These are phyloP conservation scores for Gremmenia infestans DNA, from an alignment of 2,329 filamentous ascomycete species.

Conservation along the genomic window DNA sequence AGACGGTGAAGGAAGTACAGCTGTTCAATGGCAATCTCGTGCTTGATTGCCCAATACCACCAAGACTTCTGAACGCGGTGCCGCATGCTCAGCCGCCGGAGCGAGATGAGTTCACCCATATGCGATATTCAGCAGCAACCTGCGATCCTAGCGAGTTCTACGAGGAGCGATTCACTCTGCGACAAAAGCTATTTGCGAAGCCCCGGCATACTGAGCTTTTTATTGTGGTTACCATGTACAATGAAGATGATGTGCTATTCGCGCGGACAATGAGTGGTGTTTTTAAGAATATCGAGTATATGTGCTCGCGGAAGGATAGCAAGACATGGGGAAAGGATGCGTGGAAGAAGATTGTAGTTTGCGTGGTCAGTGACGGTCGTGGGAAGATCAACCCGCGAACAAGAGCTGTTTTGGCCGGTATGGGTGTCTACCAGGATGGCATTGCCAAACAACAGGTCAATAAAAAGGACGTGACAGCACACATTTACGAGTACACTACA, in stretches of 20 bases:
- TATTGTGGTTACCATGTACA: conserved; percentile 98
- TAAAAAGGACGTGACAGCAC: conserved; percentile 89
- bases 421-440: conserved; percentile 97
- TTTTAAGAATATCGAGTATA: conserved; percentile 98
- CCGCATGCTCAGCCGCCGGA: conserved; percentile 51
- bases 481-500: conserved; percentile 94
- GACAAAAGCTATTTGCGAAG: conserved; percentile 88
- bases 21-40: conserved; percentile 95
- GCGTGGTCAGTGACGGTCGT: conserved; percentile 93
- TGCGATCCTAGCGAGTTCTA: conserved; percentile 89
- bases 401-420: conserved; percentile 79
- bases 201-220: conserved; percentile 90
- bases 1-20: conserved; percentile 98
- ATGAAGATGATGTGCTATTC: conserved; percentile 95
- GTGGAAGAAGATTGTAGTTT: conserved; percentile 99
- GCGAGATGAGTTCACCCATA: conserved; percentile 83
- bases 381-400: conserved; percentile 94
- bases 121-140: conserved; percentile 91
- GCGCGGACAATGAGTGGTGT: conserved; percentile 94
- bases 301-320: conserved; percentile 88
- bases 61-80: conserved; percentile 64
- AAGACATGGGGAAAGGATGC: conserved; percentile 98
- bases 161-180: conserved; percentile 82
- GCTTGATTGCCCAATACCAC: conserved; percentile 91
- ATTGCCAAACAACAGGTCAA: conserved; percentile 99